phyloP scores from a whole-genome alignment of 345 rosid species.

The Zanthoxylum bungeanum region DNA sequence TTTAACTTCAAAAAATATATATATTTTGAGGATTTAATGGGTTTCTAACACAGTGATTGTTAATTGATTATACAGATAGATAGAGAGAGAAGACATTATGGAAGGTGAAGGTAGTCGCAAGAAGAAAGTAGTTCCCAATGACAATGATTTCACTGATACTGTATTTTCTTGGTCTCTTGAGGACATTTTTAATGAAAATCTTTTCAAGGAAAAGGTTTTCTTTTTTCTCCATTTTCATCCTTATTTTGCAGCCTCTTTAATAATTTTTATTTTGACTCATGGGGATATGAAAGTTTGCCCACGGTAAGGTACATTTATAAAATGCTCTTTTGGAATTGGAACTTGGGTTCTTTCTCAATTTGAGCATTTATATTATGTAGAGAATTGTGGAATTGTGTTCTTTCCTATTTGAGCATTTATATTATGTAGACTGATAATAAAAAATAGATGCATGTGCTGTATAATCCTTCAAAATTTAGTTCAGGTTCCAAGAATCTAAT shows the following conservation, averaged over 20 bases:
- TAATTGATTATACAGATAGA: background rate
- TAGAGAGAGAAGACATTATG: background rate
- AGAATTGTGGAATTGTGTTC: no score
- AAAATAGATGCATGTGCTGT: background rate
- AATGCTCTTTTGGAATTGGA: background rate
- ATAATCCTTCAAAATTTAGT: background rate
- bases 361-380: no score
- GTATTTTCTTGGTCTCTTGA: background rate
- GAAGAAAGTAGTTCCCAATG: constrained; percentile 13
- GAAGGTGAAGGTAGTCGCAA: constrained; percentile 19
- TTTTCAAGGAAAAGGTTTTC: background rate
- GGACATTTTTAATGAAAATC: background rate
- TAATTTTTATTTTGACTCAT: background rate
- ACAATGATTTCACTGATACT: background rate
- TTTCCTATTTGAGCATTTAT: background rate
- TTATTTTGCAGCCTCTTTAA: background rate
- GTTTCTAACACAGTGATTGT: background rate
- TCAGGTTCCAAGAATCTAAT: no score
- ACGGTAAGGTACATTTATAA: background rate
- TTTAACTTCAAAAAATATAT: no score
- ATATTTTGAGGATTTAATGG: background rate
- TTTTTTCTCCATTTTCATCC: background rate
- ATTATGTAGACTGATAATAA: background rate
- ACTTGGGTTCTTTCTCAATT: background rate
- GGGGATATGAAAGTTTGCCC: background rate